Conservation (phyloP, 345 rosid species). For the Citrus mangshanensis region DNA sequence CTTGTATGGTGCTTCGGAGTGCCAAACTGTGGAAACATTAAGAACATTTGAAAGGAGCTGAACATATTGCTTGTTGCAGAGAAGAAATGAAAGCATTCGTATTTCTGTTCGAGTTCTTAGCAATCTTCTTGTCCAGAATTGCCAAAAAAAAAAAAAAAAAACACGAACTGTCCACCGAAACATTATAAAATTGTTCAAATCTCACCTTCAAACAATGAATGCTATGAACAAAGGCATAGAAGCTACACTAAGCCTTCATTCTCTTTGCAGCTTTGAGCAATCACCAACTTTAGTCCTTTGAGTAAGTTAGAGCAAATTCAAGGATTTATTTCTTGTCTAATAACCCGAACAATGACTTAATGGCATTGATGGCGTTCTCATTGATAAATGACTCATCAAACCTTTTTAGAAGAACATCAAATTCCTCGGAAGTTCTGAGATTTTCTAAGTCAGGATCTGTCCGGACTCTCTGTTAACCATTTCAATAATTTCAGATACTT, state of each 20-base stretch:
- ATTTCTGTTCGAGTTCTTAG: neutral
- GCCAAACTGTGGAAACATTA: neutral
- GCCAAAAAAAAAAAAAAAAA: neutral
- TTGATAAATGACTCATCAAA: constrained; percentile 96
- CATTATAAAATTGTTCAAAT: neutral
- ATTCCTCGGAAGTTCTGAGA: constrained; percentile 54
- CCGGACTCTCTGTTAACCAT: constrained; percentile 66
- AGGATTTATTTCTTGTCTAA: constrained; percentile 64
- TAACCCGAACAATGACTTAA: constrained; percentile 88
- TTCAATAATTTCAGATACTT: constrained; percentile 14
- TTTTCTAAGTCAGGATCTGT: constrained; percentile 80
- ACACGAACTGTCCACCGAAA: neutral
- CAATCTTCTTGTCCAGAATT: neutral
- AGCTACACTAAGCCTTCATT: neutral
- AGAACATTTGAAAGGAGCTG: neutral
- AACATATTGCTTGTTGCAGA: neutral
- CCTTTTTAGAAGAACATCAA: constrained; percentile 67
- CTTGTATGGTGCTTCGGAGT: neutral
- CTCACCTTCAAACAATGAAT: constrained; percentile 15
- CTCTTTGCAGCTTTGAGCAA: neutral
- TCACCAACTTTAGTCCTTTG: neutral
- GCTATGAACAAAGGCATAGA: constrained; percentile 10
- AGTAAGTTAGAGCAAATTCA: constrained; percentile 17
- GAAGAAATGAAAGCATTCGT: neutral
- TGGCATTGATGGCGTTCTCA: constrained; percentile 87